A percentile compares a stretch with the other conserved stretches of the same genome.
phyloP scores from a whole-genome alignment of 73 alveolate species.

The Stentor coeruleus region DNA sequence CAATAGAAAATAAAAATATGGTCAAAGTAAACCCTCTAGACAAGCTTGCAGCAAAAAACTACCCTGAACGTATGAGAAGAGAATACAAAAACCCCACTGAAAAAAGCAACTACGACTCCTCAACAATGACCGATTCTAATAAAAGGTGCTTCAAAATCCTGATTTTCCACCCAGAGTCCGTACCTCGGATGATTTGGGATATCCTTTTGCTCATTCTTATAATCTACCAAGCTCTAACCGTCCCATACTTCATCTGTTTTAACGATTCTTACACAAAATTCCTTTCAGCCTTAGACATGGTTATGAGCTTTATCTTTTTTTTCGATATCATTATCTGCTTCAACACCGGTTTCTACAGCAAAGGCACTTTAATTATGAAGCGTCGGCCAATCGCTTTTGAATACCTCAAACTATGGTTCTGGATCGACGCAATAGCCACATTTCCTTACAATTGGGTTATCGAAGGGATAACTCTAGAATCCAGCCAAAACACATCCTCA shows the following conservation, averaged over 20 bases:
- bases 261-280: conserved; percentile 35
- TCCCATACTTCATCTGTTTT: conserved; percentile 52
- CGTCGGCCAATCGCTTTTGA: conserved; percentile 32
- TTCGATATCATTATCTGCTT: conserved; percentile 41
- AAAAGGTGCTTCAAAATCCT: too few species aligned
- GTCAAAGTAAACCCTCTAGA: too few species aligned
- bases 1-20: too few species aligned
- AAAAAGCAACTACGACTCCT: too few species aligned
- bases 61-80: too few species aligned
- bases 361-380: conserved; percentile 51
- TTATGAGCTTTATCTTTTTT: conserved; percentile 39
- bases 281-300: conserved; percentile 28
- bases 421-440: conserved; percentile 43
- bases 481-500: conserved; percentile 25
- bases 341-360: conserved; percentile 53
- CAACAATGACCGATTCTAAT: too few species aligned
- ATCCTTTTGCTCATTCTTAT: conserved; percentile 41
- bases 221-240: conserved; percentile 40
- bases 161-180: too few species aligned
- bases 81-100: too few species aligned
- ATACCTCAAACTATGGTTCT: conserved; percentile 52
- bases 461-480: conserved; percentile 14
- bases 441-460: conserved; percentile 47
- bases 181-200: too few species aligned
- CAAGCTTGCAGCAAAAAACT: too few species aligned